Evolutionary conservation across 2,329 filamentous ascomycete species (phyloP).

Genomic region (Huntiella omanensis): DNA sequence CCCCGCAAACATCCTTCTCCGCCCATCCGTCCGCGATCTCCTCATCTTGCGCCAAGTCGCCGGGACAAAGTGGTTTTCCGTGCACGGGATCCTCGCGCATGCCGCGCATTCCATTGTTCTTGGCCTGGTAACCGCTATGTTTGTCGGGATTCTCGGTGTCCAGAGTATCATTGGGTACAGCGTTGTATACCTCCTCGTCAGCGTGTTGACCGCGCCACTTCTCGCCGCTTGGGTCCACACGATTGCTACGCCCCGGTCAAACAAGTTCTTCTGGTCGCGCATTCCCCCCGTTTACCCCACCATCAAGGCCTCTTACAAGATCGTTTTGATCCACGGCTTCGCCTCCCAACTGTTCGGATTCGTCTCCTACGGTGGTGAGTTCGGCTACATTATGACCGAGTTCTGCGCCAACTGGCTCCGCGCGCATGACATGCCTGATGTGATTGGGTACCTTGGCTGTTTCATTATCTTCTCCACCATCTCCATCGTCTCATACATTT

Average conservation of each 20-base stretch:
- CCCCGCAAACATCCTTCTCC: conserved; percentile 31
- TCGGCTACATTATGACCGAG: conserved; percentile 18
- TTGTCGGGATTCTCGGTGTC: conserved; percentile 25
- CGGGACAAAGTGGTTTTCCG: too few relatives aligned
- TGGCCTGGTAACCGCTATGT: conserved; percentile 45
- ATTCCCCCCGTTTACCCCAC: conserved; percentile 45
- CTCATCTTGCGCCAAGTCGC: conserved; percentile 17
- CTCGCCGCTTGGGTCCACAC: conserved; percentile 67
- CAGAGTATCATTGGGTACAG: conserved; percentile 25
- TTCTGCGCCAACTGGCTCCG: conserved; percentile 12
- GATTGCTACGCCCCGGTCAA: conserved; percentile 53
- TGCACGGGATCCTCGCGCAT: conserved; percentile 31
- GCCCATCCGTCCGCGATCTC: conserved; percentile 37
- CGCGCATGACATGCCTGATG: conserved; percentile 13
- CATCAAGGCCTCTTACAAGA: conserved; percentile 49
- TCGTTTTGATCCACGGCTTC: conserved; percentile 44
- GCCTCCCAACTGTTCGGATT: conserved; percentile 30
- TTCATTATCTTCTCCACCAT: conserved; percentile 17
- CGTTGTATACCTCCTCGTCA: conserved; percentile 23
- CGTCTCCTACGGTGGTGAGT: conserved; percentile 26
- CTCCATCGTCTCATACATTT: conserved; percentile 26
- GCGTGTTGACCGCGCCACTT: conserved; percentile 19
- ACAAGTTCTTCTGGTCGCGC: conserved; percentile 46
- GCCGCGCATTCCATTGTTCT: conserved; percentile 20
- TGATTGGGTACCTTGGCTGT: conserved; percentile 17